phyloP scores from a whole-genome alignment of 768 basidiomycete genomes.

The Russula earlei region DNA sequence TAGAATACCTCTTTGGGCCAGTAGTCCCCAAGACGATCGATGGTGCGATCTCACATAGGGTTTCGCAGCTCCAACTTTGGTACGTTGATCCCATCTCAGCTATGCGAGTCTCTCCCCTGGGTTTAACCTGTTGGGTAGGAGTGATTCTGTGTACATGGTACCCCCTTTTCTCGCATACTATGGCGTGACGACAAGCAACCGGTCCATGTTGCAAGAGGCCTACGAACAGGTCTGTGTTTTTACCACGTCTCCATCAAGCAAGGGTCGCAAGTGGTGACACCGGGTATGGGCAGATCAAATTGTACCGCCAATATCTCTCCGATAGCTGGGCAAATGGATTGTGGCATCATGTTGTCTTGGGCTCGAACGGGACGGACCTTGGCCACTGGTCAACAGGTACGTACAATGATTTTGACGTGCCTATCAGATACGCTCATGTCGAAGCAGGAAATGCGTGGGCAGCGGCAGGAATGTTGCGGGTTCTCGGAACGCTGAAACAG shows the following conservation, averaged over 20 bases:
- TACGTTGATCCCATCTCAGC: slow-evolving; percentile 24
- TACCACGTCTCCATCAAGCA: too few species aligned
- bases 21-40: slow-evolving; percentile 52
- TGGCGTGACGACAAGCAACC: slow-evolving; percentile 51
- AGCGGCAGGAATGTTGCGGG: slow-evolving; percentile 78
- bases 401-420: slow-evolving; percentile 9
- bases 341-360: slow-evolving; percentile 71
- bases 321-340: slow-evolving; percentile 43
- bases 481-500: slow-evolving; percentile 60
- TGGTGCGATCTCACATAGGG: slow-evolving; percentile 77
- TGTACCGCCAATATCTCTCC: slow-evolving; percentile 60
- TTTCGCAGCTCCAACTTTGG: slow-evolving; percentile 64
- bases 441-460: slow-evolving; percentile 78
- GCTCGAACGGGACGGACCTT: slow-evolving; percentile 39
- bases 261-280: background rate
- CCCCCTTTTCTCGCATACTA: slow-evolving; percentile 85
- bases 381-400: slow-evolving; percentile 78
- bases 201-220: slow-evolving; percentile 49
- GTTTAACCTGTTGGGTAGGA: slow-evolving; percentile 33
- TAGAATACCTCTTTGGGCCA: slow-evolving; percentile 46
- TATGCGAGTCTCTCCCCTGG: background rate
- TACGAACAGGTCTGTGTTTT: slow-evolving; percentile 44
- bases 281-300: slow-evolving; percentile 30
- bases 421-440: background rate
- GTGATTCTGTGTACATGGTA: slow-evolving; percentile 77